These are phyloP conservation scores for Diplogelasinospora grovesii DNA, from an alignment of 495 filamentous ascomycete species.

Conservation along the genomic window DNA sequence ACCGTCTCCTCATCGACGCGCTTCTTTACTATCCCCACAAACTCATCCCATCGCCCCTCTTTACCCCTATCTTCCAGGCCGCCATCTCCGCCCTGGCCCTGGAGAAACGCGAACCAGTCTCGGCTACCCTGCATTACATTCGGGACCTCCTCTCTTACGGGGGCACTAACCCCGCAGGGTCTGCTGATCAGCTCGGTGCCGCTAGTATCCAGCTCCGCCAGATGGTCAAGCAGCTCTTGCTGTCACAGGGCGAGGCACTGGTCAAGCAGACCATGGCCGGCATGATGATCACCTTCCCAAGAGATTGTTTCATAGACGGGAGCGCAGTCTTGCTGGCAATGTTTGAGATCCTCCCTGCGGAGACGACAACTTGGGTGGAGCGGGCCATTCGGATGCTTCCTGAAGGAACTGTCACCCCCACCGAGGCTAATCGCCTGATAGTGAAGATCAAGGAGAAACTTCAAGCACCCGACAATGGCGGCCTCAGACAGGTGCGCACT, in stretches of 20 bases:
- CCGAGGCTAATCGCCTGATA: constrained; percentile 57
- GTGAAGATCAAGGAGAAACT: constrained; percentile 61
- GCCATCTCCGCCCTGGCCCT: constrained; percentile 76
- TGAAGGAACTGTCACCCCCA: constrained; percentile 61
- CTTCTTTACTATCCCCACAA: constrained; percentile 85
- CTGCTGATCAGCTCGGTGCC: constrained; percentile 51
- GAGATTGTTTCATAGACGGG: constrained; percentile 89
- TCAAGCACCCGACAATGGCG: constrained; percentile 52
- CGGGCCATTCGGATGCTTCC: constrained; percentile 78
- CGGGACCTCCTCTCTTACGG: constrained; percentile 90
- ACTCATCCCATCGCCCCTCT: constrained; percentile 68
- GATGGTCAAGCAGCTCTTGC: constrained; percentile 64
- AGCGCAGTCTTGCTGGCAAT: constrained; percentile 83
- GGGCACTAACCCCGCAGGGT: constrained; percentile 65
- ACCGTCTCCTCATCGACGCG: constrained; percentile 82
- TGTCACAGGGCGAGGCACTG: constrained; percentile 66
- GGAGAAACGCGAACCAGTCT: constrained; percentile 84
- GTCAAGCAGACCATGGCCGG: constrained; percentile 83
- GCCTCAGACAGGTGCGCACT: constrained; percentile 67
- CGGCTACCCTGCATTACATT: constrained; percentile 86
- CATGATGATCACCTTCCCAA: constrained; percentile 98
- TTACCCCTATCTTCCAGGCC: constrained; percentile 77
- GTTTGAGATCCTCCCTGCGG: constrained; percentile 77
- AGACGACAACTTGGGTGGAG: constrained; percentile 73
- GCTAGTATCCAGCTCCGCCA: constrained; percentile 52